Evolutionary conservation across 139 green algal species (phyloP).

Genomic region (Auxenochlorella pyrenoidosa): DNA sequence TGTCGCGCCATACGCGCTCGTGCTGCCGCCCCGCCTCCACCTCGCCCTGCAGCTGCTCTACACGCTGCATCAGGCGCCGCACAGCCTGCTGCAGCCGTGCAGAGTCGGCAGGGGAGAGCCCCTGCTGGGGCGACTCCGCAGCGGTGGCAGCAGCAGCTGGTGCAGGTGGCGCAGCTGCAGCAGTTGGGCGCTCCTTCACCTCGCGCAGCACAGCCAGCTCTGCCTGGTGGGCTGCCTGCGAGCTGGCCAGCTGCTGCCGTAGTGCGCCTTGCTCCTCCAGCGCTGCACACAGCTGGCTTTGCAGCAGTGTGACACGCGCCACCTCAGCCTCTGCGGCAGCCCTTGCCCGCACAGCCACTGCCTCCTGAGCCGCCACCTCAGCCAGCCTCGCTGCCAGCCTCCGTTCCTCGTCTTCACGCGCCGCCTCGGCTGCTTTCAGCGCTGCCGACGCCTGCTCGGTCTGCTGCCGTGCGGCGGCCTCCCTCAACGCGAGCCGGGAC

Average conservation of each 20-base stretch:
- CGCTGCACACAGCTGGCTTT: background rate
- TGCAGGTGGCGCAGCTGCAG: too few species aligned
- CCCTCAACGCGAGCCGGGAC: background rate
- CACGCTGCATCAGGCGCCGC: conserved; percentile 3
- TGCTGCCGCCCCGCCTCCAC: background rate
- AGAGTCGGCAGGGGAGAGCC: background rate
- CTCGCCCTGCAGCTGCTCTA: conserved; percentile 17
- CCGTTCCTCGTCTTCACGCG: background rate
- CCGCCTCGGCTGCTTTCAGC: background rate
- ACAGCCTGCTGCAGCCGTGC: conserved; percentile 22
- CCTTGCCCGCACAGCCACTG: background rate
- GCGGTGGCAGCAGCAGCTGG: background rate
- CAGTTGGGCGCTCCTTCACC: background rate
- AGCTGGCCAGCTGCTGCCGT: conserved; percentile 21
- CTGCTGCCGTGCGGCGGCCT: background rate
- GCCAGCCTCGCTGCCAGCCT: background rate
- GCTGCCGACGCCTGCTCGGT: background rate
- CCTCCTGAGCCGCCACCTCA: background rate
- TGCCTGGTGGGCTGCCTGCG: background rate
- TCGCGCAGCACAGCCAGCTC: background rate
- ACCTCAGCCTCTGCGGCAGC: conserved; percentile 1
- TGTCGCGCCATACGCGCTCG: conserved; percentile 13
- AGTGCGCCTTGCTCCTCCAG: conserved; percentile 14
- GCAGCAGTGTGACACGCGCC: background rate
- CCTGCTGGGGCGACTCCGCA: background rate